Evolutionary conservation across 179 eudicot species (phyloP).

Genomic region (Silene noctiflora): DNA sequence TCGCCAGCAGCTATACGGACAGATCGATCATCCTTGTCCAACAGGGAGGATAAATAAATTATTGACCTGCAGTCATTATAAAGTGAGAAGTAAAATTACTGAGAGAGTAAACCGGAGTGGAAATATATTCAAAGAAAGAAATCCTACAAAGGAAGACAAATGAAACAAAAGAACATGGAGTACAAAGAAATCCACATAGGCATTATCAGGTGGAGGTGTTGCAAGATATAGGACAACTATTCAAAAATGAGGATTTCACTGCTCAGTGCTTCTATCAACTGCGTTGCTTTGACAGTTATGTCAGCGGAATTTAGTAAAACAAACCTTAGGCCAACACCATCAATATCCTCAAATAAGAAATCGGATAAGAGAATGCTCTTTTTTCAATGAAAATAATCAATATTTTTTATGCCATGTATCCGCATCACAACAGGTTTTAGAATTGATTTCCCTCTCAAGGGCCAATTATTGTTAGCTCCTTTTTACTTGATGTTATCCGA

Average conservation of each 20-base stretch:
- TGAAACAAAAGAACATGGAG: background rate
- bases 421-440: too few relatives aligned
- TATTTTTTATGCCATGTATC: too few relatives aligned
- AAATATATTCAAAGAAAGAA: background rate
- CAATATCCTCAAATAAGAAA: too few relatives aligned
- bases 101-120: background rate
- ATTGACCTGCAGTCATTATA: conserved; percentile 53
- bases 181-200: background rate
- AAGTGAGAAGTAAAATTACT: background rate
- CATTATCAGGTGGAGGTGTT: background rate
- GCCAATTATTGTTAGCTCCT: background rate
- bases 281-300: too few relatives aligned
- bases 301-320: background rate
- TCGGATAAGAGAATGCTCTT: too few relatives aligned
- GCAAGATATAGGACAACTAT: background rate
- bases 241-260: background rate
- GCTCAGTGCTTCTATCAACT: background rate
- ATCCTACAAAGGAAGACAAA: background rate
- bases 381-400: too few relatives aligned
- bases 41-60: conserved; percentile 59
- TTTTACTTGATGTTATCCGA: background rate
- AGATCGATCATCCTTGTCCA: conserved; percentile 90
- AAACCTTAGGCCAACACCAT: too few relatives aligned
- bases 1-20: conserved; percentile 94
- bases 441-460: too few relatives aligned